Conservation (phyloP, 1,139 yeast genomes). For the Geotrichum aggregatum region DNA sequence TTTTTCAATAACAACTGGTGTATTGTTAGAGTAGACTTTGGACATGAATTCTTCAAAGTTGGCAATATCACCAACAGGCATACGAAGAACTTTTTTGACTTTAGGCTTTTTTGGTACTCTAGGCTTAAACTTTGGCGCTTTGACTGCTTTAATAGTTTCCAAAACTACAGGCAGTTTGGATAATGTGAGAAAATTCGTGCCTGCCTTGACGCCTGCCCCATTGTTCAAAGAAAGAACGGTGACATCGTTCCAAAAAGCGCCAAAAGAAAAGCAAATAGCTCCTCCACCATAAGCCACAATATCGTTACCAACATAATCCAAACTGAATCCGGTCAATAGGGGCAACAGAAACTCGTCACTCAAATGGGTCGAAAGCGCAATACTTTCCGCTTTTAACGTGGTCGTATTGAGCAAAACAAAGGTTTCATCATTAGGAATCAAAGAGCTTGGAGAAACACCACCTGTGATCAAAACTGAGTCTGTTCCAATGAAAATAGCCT, state of each 20-base stretch:
- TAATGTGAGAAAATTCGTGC: background rate
- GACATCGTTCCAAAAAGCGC: constrained; percentile 56
- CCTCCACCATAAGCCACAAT: constrained; percentile 61
- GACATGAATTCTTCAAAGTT: constrained; percentile 11
- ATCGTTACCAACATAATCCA: constrained; percentile 32
- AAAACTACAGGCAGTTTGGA: constrained; percentile 5
- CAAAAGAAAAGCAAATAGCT: constrained; percentile 80
- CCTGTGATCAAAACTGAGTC: constrained; percentile 50
- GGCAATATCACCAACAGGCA: background rate
- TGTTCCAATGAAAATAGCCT: constrained; percentile 24
- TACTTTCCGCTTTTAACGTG: background rate
- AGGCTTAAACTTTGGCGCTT: background rate
- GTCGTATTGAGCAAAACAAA: constrained; percentile 41
- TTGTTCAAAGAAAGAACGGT: constrained; percentile 21
- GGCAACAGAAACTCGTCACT: constrained; percentile 44
- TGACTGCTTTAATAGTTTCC: constrained; percentile 3
- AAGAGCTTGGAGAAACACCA: constrained; percentile 50
- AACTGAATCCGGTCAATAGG: constrained; percentile 57
- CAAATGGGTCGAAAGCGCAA: constrained; percentile 4
- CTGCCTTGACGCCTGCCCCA: background rate
- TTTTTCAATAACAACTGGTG: constrained; percentile 28
- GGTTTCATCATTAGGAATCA: constrained; percentile 42
- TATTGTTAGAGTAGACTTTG: constrained; percentile 17
- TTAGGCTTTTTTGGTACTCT: constrained; percentile 4
- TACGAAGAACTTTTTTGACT: constrained; percentile 11